phyloP scores from a whole-genome alignment of 2,329 filamentous ascomycete genomes.

The Didymella lethalis region DNA sequence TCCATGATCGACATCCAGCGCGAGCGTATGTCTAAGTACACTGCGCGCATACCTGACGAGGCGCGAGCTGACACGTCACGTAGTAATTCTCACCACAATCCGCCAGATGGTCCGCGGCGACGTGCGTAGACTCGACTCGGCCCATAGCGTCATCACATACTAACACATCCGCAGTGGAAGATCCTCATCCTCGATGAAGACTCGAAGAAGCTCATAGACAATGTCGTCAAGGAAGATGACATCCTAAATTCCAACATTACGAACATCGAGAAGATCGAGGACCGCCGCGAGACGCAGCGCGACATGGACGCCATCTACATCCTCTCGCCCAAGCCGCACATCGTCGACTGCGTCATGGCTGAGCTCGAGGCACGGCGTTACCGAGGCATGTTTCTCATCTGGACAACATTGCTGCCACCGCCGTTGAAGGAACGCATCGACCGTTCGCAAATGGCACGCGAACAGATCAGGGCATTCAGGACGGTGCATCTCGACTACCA shows the following conservation, averaged over 20 bases:
- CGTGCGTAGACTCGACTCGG: slow-evolving; percentile 59
- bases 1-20: slow-evolving; percentile 87
- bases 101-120: slow-evolving; percentile 81
- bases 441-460: slow-evolving; percentile 70
- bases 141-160: slow-evolving; percentile 26
- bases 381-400: slow-evolving; percentile 79
- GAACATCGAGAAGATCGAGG: slow-evolving; percentile 94
- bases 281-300: slow-evolving; percentile 79
- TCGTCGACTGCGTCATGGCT: slow-evolving; percentile 91
- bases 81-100: slow-evolving; percentile 77
- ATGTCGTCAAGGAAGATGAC: slow-evolving; percentile 92
- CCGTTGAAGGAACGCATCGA: slow-evolving; percentile 77
- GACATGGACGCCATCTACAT: slow-evolving; percentile 97
- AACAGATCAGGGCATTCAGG: slow-evolving; percentile 80
- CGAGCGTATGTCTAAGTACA: slow-evolving; percentile 61
- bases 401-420: slow-evolving; percentile 80
- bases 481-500: slow-evolving; percentile 89
- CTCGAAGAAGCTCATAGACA: slow-evolving; percentile 86
- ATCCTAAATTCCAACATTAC: slow-evolving; percentile 97
- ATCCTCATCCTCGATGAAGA: slow-evolving; percentile 87
- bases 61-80: slow-evolving; percentile 25
- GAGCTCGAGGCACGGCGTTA: slow-evolving; percentile 90
- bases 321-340: slow-evolving; percentile 82
- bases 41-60: neutral
- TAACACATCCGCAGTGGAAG: slow-evolving; percentile 77